Conservation (phyloP, 2,329 filamentous ascomycete genomes). For the Calonectria pseudoreteaudii region DNA sequence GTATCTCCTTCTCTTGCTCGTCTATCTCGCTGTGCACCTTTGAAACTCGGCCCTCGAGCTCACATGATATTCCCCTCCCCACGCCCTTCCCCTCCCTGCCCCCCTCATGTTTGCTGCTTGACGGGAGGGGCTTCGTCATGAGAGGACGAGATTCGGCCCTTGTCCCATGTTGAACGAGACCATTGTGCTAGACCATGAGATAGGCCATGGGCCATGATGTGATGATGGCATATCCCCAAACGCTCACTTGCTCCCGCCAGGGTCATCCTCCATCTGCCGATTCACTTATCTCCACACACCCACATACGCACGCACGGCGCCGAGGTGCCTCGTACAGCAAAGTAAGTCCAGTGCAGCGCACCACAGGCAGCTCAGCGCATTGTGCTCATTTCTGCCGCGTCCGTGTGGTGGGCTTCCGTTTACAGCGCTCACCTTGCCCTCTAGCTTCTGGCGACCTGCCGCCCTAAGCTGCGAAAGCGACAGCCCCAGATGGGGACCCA, state of each 20-base stretch:
- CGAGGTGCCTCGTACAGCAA: neutral
- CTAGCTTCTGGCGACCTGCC: neutral
- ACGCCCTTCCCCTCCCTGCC: neutral
- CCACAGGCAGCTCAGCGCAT: neutral
- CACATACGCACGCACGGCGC: neutral
- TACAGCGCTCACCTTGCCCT: constrained; percentile 4
- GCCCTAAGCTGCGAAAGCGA: neutral
- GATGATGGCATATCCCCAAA: constrained; percentile 7
- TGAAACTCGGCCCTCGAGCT: neutral
- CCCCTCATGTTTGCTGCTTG: constrained; percentile 2
- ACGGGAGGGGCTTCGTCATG: constrained; percentile 1
- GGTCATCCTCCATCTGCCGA: constrained; percentile 10
- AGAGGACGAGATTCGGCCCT: neutral
- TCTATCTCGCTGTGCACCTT: neutral
- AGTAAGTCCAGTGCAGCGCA: neutral
- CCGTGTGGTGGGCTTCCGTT: constrained; percentile 2
- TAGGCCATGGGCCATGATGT: neutral
- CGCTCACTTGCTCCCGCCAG: neutral
- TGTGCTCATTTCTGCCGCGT: constrained; percentile 4
- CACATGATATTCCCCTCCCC: neutral
- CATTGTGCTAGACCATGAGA: neutral
- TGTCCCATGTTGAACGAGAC: neutral
- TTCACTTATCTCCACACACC: constrained; percentile 10
- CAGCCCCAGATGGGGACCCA: neutral
- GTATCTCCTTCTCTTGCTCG: neutral